Conservation (phyloP, 139 green algal genomes). For the Diplosphaera chodatii region DNA sequence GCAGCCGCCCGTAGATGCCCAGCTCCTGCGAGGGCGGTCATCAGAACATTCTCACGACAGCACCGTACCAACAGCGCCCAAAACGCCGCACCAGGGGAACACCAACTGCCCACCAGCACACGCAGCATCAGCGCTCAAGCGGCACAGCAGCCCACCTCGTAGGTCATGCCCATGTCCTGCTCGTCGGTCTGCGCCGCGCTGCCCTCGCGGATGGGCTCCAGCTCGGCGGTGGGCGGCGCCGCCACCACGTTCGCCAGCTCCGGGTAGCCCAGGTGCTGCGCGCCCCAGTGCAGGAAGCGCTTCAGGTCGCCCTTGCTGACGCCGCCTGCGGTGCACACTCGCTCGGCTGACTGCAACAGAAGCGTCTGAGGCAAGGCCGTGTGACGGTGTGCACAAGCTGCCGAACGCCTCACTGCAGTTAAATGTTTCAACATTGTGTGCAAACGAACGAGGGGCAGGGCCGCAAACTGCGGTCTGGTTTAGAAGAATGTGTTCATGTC, state of each 20-base stretch:
- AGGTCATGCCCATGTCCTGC: slow-evolving; percentile 83
- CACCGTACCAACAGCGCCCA: too few relatives aligned
- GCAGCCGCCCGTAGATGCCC: slow-evolving; percentile 77
- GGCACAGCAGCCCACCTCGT: background rate
- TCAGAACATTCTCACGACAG: too few relatives aligned
- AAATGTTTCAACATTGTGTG: too few relatives aligned
- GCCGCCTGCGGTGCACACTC: slow-evolving; percentile 36
- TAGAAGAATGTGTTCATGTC: too few relatives aligned
- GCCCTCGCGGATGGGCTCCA: slow-evolving; percentile 75
- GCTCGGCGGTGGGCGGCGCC: slow-evolving; percentile 88
- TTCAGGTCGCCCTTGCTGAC: slow-evolving; percentile 77
- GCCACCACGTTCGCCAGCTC: slow-evolving; percentile 64
- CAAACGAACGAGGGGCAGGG: too few relatives aligned
- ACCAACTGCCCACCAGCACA: too few relatives aligned
- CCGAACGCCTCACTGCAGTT: too few relatives aligned
- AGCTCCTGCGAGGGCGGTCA: slow-evolving; percentile 73
- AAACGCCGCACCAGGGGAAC: too few relatives aligned
- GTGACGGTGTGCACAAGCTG: too few relatives aligned
- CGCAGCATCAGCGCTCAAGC: background rate
- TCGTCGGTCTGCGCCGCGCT: slow-evolving; percentile 62
- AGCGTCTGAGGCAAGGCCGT: too few relatives aligned
- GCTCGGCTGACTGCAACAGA: too few relatives aligned
- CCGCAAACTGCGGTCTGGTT: too few relatives aligned
- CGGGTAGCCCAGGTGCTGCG: slow-evolving; percentile 67
- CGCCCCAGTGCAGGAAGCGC: slow-evolving; percentile 78